A percentile compares a stretch with the other conserved stretches of the same genome.
Evolutionary conservation across 768 basidiomycete species (phyloP).

Genomic region (Mycena capillaripes): DNA sequence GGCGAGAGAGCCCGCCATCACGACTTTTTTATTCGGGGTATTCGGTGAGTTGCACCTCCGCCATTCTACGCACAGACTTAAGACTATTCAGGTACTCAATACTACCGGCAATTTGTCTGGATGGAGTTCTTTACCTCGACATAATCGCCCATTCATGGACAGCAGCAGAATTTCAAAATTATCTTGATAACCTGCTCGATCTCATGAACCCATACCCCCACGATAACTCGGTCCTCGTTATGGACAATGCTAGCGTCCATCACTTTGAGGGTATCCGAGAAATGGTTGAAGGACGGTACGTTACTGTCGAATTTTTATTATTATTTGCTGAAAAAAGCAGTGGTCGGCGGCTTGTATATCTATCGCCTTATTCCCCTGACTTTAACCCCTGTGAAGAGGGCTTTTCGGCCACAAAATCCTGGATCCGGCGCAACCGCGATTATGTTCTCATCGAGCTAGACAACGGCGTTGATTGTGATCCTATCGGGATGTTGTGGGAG

Average conservation of each 20-base stretch:
- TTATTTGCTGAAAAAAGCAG: neutral
- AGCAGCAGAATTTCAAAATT: conserved; percentile 39
- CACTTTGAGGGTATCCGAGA: conserved; percentile 36
- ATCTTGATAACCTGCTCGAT: conserved; percentile 40
- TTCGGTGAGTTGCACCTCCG: conserved; percentile 23
- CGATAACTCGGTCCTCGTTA: conserved; percentile 45
- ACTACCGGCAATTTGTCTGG: conserved; percentile 48
- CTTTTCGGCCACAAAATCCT: conserved; percentile 44
- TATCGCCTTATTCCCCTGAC: conserved; percentile 50
- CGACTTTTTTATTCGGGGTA: conserved; percentile 41
- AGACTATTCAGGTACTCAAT: conserved; percentile 44
- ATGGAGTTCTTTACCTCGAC: conserved; percentile 47
- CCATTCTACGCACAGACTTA: neutral
- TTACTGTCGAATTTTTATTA: neutral
- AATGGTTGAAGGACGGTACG: conserved; percentile 37
- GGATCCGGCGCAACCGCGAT: conserved; percentile 35
- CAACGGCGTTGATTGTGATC: conserved; percentile 17
- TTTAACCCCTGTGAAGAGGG: conserved; percentile 48
- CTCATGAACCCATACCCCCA: conserved; percentile 49
- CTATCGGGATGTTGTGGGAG: conserved; percentile 34
- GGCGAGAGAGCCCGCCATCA: conserved; percentile 33
- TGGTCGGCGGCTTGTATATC: conserved; percentile 40
- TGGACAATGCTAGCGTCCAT: no score
- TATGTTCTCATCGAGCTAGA: conserved; percentile 24
- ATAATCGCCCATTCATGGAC: conserved; percentile 45